Evolutionary conservation across 768 basidiomycete species (phyloP).

Genomic region (Tremella mesenterica): DNA sequence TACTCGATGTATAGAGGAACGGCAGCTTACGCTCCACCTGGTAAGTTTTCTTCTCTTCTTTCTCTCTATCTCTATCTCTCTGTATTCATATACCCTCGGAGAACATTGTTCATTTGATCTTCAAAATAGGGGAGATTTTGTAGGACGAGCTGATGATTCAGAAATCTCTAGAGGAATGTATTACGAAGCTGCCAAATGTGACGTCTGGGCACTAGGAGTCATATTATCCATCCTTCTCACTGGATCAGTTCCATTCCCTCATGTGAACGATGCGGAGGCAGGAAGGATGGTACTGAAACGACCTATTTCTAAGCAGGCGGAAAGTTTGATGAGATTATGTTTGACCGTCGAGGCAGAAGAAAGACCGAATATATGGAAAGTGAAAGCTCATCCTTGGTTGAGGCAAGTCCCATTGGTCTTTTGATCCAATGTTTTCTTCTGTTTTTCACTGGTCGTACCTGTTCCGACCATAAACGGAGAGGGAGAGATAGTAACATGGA

Average conservation of each 20-base stretch:
- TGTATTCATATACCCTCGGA: not conserved
- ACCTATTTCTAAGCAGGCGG: conserved; percentile 20
- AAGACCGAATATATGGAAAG: conserved; percentile 30
- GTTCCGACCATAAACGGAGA: too few species aligned
- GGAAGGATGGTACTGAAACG: conserved; percentile 28
- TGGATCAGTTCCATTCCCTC: conserved; percentile 46
- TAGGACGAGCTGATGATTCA: too few species aligned
- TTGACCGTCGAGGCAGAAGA: conserved; percentile 27
- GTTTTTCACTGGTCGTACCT: too few species aligned
- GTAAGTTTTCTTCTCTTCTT: conserved; percentile 3
- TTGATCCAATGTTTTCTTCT: too few species aligned
- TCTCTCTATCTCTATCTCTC: not conserved
- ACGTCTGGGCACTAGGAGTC: conserved; percentile 48
- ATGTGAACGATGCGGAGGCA: conserved; percentile 16
- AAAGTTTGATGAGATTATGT: conserved; percentile 36
- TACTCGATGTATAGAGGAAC: conserved; percentile 59
- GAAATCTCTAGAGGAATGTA: conserved; percentile 45
- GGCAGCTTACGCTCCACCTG: conserved; percentile 34
- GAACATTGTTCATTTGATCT: too few species aligned
- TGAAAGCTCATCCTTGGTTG: conserved; percentile 33
- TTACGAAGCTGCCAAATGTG: conserved; percentile 46
- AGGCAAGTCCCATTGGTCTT: too few species aligned
- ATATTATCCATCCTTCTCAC: conserved; percentile 47
- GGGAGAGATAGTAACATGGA: too few species aligned
- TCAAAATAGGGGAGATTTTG: too few species aligned